Conservation (phyloP, 805 yeast species). For the Pichia gijzeniarum region DNA sequence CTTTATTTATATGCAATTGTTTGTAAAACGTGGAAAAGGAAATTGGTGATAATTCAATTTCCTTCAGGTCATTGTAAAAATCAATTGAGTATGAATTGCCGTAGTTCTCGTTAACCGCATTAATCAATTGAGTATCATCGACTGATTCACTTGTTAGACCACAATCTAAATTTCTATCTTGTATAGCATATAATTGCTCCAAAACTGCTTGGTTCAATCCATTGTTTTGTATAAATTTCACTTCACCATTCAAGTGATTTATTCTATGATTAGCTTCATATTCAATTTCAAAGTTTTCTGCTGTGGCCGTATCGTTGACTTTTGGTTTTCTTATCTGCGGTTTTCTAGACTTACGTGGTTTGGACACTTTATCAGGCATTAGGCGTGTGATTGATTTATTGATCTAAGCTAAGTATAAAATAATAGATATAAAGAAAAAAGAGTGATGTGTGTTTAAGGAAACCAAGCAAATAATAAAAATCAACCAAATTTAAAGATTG, state of each 20-base stretch:
- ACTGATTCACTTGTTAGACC: not conserved
- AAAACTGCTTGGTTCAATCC: not conserved
- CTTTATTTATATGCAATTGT: conserved; percentile 3
- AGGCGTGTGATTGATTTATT: too few species aligned
- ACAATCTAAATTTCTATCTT: not conserved
- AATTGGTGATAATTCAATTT: conserved; percentile 1
- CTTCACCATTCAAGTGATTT: not conserved
- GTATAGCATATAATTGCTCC: not conserved
- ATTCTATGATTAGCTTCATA: not conserved
- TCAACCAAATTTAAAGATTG: too few species aligned
- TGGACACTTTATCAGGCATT: too few species aligned
- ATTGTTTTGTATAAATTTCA: conserved; percentile 1
- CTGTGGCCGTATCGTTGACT: not conserved
- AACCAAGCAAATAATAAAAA: too few species aligned
- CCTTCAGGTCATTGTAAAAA: not conserved
- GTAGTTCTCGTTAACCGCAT: not conserved
- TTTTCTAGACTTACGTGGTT: too few species aligned
- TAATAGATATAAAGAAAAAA: too few species aligned
- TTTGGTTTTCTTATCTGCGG: too few species aligned
- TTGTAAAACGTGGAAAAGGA: conserved; percentile 3
- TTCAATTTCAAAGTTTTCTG: not conserved
- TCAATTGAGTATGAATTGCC: conserved; percentile 1
- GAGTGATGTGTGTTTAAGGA: too few species aligned
- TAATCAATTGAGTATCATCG: not conserved
- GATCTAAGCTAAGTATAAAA: too few species aligned